Conservation (phyloP, 768 basidiomycete species). For the Lactarius quietus region DNA sequence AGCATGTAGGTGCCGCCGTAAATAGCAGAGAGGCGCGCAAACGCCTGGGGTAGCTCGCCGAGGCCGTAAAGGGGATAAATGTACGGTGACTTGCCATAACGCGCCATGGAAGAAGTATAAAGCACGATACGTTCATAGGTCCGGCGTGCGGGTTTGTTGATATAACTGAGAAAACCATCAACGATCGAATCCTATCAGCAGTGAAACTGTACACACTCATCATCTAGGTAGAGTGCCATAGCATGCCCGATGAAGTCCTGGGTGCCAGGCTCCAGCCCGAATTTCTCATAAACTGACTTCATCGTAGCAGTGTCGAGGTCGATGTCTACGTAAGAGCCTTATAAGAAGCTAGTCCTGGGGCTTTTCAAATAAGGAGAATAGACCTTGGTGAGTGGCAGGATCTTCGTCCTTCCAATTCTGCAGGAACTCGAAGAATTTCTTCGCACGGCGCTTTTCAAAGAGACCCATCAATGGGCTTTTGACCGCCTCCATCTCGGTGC, state of each 20-base stretch:
- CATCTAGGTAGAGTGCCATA: constrained; percentile 97
- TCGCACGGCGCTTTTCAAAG: constrained; percentile 96
- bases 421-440: constrained; percentile 97
- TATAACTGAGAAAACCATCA: constrained; percentile 58
- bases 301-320: constrained; percentile 88
- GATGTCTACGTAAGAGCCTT: constrained; percentile 51
- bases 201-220: constrained; percentile 63
- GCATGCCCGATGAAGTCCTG: constrained; percentile 99
- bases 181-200: not conserved
- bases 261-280: constrained; percentile 93
- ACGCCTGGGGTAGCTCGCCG: constrained; percentile 97
- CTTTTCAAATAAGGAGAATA: constrained; percentile 21
- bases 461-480: constrained; percentile 96
- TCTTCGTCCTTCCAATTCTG: constrained; percentile 96
- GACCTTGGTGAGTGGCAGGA: constrained; percentile 94
- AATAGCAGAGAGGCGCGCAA: constrained; percentile 96
- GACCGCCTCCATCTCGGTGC: constrained; percentile 96
- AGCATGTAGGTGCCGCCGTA: constrained; percentile 99
- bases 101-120: constrained; percentile 98
- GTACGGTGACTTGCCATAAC: constrained; percentile 99
- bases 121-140: constrained; percentile 94
- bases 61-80: constrained; percentile 99
- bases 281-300: constrained; percentile 94
- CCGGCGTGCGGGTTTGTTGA: constrained; percentile 84
- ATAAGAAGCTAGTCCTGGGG: not conserved